Conservation (phyloP, 805 yeast species). For the Candida fluviatilis region DNA sequence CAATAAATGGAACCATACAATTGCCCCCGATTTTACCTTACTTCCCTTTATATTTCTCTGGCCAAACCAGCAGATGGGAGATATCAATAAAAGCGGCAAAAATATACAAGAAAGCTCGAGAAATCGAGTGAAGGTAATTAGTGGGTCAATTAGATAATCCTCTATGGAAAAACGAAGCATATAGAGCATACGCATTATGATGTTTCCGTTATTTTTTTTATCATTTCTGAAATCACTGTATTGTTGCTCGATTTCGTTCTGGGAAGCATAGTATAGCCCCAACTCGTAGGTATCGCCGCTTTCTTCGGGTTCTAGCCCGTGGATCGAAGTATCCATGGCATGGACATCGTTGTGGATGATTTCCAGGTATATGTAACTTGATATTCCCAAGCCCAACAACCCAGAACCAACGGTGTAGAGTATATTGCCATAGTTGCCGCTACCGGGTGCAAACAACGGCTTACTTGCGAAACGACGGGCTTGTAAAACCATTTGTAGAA, state of each 20-base stretch:
- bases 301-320: conserved; percentile 41
- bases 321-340: conserved; percentile 29
- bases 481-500: too few species aligned
- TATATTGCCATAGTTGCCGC: too few species aligned
- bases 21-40: conserved; percentile 53
- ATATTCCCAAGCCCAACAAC: conserved; percentile 1
- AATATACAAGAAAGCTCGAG: conserved; percentile 63
- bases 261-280: conserved; percentile 60
- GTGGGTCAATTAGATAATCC: conserved; percentile 66
- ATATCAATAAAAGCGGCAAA: conserved; percentile 58
- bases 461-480: too few species aligned
- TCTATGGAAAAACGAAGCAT: conserved; percentile 39
- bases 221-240: conserved; percentile 27
- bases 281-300: conserved; percentile 64
- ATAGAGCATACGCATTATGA: conserved; percentile 27
- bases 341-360: conserved; percentile 24
- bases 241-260: conserved; percentile 46
- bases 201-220: conserved; percentile 16
- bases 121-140: conserved; percentile 64
- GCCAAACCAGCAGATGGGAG: conserved; percentile 67
- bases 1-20: conserved; percentile 66
- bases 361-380: not conserved
- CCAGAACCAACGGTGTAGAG: not conserved
- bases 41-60: conserved; percentile 32
- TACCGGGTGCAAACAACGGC: too few species aligned